Evolutionary conservation across 78 protist genomes (phyloP).

Genomic region (Dictyostelium brefeldianum): DNA sequence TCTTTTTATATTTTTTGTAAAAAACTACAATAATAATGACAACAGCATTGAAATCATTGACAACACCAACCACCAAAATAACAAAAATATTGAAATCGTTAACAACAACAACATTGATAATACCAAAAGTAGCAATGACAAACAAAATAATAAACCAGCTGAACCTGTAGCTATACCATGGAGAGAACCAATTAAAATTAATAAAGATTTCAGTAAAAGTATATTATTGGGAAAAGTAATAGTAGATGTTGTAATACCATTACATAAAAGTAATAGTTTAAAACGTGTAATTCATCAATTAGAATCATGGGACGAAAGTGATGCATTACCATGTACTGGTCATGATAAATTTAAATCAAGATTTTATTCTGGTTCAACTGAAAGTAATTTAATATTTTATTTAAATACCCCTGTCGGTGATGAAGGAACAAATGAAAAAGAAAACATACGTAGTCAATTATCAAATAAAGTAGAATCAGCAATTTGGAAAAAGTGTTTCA

Average conservation of each 20-base stretch:
- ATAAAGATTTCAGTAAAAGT: too few relatives aligned
- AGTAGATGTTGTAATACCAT: background rate
- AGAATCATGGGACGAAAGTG: background rate
- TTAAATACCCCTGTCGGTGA: background rate
- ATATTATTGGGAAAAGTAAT: background rate
- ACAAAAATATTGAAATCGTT: too few relatives aligned
- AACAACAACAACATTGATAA: too few relatives aligned
- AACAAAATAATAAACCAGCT: too few relatives aligned
- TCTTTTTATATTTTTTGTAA: too few relatives aligned
- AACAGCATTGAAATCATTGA: too few relatives aligned
- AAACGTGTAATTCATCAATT: background rate
- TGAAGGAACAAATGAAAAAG: background rate
- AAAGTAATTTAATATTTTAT: background rate
- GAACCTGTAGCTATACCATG: too few relatives aligned
- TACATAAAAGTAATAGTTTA: background rate
- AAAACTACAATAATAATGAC: too few relatives aligned
- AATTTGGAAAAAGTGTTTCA: background rate
- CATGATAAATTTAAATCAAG: too few relatives aligned
- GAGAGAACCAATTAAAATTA: too few relatives aligned
- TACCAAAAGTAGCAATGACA: too few relatives aligned
- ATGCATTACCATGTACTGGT: background rate
- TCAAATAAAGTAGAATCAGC: background rate
- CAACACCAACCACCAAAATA: too few relatives aligned
- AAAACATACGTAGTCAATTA: background rate
- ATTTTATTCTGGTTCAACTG: background rate